A percentile compares a stretch with the other conserved stretches of the same genome.
These are phyloP conservation scores for Cenchrus americanus DNA, from an alignment of 176 grass and related monocot genomes.

Conservation along the genomic window DNA sequence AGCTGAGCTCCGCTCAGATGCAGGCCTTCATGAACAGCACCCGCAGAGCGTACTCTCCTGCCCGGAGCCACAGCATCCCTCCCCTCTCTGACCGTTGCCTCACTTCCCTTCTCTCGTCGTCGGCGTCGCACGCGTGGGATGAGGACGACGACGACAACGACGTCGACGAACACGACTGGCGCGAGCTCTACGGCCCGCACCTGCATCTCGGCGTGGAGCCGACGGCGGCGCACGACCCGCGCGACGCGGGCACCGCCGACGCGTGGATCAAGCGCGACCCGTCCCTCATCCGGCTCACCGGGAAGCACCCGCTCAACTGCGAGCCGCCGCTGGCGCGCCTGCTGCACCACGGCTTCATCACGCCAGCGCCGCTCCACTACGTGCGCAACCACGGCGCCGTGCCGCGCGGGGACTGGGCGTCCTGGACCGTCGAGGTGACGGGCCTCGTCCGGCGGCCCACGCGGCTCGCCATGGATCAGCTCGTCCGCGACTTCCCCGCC, in stretches of 20 bases:
- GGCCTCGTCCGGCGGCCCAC: conserved; percentile 57
- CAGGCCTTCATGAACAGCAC: not conserved
- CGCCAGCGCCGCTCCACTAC: conserved; percentile 81
- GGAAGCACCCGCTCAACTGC: conserved; percentile 86
- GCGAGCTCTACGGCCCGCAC: conserved; percentile 35
- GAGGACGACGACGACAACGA: conserved; percentile 48
- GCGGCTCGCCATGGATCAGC: conserved; percentile 70
- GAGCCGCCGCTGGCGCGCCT: conserved; percentile 71
- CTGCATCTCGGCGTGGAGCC: conserved; percentile 56
- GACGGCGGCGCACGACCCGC: conserved; percentile 51
- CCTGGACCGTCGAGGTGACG: conserved; percentile 70
- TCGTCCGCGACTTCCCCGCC: conserved; percentile 47
- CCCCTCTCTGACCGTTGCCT: conserved; percentile 54
- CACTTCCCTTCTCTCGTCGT: conserved; percentile 35
- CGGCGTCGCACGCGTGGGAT: not conserved
- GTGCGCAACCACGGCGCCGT: conserved; percentile 88
- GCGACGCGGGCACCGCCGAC: conserved; percentile 78
- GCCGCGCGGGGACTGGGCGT: conserved; percentile 56
- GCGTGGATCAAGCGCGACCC: conserved; percentile 74
- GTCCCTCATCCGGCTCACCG: conserved; percentile 71
- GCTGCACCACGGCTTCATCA: conserved; percentile 88
- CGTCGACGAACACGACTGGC: conserved; percentile 51
- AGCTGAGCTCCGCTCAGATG: conserved; percentile 21
- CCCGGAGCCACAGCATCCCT: conserved; percentile 20
- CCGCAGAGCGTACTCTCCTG: conserved; percentile 28